phyloP scores from a whole-genome alignment of 768 basidiomycete genomes.

The Amanita rubescens region DNA sequence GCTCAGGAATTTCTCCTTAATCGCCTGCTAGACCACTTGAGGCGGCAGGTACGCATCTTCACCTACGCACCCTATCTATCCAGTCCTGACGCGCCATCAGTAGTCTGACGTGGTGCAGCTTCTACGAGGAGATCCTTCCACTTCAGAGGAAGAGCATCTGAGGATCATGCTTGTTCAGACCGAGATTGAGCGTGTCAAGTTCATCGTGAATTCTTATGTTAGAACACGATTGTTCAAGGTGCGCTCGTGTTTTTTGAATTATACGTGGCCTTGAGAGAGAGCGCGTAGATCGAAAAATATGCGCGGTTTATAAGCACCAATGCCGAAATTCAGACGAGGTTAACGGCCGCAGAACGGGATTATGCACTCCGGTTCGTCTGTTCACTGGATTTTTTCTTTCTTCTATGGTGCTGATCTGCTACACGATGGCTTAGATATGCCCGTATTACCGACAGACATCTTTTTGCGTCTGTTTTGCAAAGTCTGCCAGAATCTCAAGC shows the following conservation, averaged over 20 bases:
- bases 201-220: conserved; percentile 84
- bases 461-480: conserved; percentile 73
- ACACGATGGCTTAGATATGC: conserved; percentile 51
- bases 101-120: conserved; percentile 75
- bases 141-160: conserved; percentile 90
- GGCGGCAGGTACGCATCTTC: conserved; percentile 57
- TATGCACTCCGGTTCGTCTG: conserved; percentile 62
- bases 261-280: background rate
- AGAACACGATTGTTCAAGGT: conserved; percentile 85
- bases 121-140: conserved; percentile 71
- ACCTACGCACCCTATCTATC: background rate
- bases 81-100: conserved; percentile 12
- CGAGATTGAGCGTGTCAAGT: conserved; percentile 91
- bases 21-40: conserved; percentile 63
- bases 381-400: background rate
- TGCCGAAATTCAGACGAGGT: conserved; percentile 62
- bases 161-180: conserved; percentile 90
- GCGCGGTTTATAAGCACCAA: conserved; percentile 71
- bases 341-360: conserved; percentile 78
- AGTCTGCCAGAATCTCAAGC: conserved; percentile 72
- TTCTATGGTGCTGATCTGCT: background rate
- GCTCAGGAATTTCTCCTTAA: conserved; percentile 64
- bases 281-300: conserved; percentile 74
- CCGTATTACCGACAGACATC: conserved; percentile 68
- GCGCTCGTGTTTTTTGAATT: conserved; percentile 12